These are phyloP conservation scores for Thelonectria blattea DNA, from an alignment of 2,329 filamentous ascomycete species.

Conservation along the genomic window DNA sequence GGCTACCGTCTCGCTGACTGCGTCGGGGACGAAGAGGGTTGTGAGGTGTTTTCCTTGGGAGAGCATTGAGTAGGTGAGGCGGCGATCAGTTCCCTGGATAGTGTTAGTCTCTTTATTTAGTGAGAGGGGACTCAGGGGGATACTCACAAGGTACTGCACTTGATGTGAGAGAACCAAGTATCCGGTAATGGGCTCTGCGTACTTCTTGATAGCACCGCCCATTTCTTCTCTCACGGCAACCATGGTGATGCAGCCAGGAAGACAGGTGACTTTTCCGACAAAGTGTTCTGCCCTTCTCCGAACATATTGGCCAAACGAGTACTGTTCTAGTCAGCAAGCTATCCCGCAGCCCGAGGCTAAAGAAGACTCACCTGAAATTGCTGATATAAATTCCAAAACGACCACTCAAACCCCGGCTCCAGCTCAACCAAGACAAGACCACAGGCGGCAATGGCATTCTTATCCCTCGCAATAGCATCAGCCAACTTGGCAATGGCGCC, in stretches of 20 bases:
- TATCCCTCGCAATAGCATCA: constrained; percentile 24
- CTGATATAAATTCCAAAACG: constrained; percentile 33
- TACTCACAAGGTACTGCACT: constrained; percentile 32
- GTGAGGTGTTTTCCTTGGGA: constrained; percentile 29
- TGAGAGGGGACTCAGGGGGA: not conserved
- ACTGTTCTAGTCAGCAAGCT: constrained; percentile 2
- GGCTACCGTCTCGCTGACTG: constrained; percentile 43
- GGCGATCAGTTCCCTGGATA: constrained; percentile 27
- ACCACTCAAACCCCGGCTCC: constrained; percentile 33
- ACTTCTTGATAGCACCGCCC: constrained; percentile 31
- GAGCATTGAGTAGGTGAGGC: constrained; percentile 33
- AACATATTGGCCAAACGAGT: constrained; percentile 31
- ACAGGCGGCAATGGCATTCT: constrained; percentile 31
- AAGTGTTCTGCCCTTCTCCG: constrained; percentile 28
- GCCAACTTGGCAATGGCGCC: constrained; percentile 26
- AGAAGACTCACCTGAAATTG: constrained; percentile 28
- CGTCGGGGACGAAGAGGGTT: constrained; percentile 42
- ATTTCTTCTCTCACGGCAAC: constrained; percentile 31
- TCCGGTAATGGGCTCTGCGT: constrained; percentile 28
- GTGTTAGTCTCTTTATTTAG: not conserved
- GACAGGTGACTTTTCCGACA: constrained; percentile 29
- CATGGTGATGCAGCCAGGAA: constrained; percentile 34
- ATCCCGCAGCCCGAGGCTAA: rapidly evolving
- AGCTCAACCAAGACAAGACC: constrained; percentile 29
- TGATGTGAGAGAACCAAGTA: constrained; percentile 31